Base-by-base conservation (phyloP, 495 filamentous ascomycete species). In the Neurospora africana region DNA sequence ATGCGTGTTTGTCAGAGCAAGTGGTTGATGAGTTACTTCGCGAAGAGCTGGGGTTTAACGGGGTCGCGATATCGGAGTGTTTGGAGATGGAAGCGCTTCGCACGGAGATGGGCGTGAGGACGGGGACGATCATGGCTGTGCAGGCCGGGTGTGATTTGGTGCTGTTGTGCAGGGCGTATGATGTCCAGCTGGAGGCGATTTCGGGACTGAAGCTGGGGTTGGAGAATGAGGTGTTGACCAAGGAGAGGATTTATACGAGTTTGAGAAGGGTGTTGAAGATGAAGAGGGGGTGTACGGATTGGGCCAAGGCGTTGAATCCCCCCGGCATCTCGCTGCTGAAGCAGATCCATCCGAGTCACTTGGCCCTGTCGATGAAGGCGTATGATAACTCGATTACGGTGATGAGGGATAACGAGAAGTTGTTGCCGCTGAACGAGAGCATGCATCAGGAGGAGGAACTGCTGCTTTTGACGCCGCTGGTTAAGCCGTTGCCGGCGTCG, bases 61-160 rank as follows among this genome's bases (percentile, higher is more conserved):
- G 93, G 4, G 93, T 97, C 8, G 93, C 93, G n/a, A 91, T 97
- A 58, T 96, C 93, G 0, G 93, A 97, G 76, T 97, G 93, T 72
- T 84, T 97, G n/a, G 93, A 97, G 79, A 97, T 97, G 93, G 93
- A 97, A 75, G 92, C 93, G 1, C 85, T 97, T 17, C 91, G 91
- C 69, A 92, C 94, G 74, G 94, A 97, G 74, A 95, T 97, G 74
- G 93, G 93, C 15, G 92, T 97, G n/a, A 91, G 92, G 72, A 93
- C 93, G 17, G 93, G 93, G 19, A 95, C 92, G 0, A 92, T 97
- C 70, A 97, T 97, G 93, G 93, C 93, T 0, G 92, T 96, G 71
- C 94, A 95, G 78, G 93, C 93, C 21, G 93, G 93, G 37, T 97
- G 93, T 78, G 93, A 97, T 83, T 81, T 96, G 40, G 88, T 97